These are phyloP conservation scores for Suillus cothurnatus DNA, from an alignment of 768 basidiomycete genomes.

Conservation along the genomic window DNA sequence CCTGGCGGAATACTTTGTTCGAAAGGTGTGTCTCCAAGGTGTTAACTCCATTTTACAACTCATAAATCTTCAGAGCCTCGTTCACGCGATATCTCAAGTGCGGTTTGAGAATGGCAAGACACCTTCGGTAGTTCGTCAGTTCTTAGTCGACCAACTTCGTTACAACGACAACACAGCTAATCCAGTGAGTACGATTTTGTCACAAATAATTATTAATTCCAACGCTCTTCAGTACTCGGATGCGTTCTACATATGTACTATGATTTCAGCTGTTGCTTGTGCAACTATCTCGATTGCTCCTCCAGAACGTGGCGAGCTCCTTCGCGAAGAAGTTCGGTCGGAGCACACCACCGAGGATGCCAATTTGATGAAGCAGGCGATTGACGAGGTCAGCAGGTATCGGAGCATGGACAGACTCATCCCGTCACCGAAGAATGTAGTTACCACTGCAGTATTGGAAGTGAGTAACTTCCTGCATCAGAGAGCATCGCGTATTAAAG, in stretches of 20 bases:
- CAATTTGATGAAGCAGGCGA: slow-evolving; percentile 70
- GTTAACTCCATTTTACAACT: slow-evolving; percentile 9
- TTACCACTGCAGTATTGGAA: slow-evolving; percentile 90
- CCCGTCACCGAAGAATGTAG: slow-evolving; percentile 91
- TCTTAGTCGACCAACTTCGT: slow-evolving; percentile 89
- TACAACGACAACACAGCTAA: slow-evolving; percentile 96
- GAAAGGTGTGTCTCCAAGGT: slow-evolving; percentile 60
- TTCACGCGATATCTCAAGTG: slow-evolving; percentile 83
- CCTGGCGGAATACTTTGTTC: slow-evolving; percentile 90
- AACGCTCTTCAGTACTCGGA: slow-evolving; percentile 72
- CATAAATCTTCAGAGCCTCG: slow-evolving; percentile 53
- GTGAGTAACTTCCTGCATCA: slow-evolving; percentile 44
- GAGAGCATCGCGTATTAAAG: slow-evolving; percentile 11
- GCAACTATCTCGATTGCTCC: slow-evolving; percentile 75
- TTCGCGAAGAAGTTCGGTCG: slow-evolving; percentile 64
- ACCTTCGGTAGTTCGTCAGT: slow-evolving; percentile 80
- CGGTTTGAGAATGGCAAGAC: slow-evolving; percentile 88
- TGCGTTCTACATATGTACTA: slow-evolving; percentile 84
- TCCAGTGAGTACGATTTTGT: slow-evolving; percentile 53
- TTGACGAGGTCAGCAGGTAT: slow-evolving; percentile 87
- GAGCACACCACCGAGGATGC: slow-evolving; percentile 71
- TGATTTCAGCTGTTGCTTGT: slow-evolving; percentile 82
- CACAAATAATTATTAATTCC: slow-evolving; percentile 7
- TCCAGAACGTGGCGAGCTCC: slow-evolving; percentile 79
- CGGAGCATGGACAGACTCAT: slow-evolving; percentile 94